Conservation (phyloP, 164 flowering plant species). For the Cinnamomum chago region DNA sequence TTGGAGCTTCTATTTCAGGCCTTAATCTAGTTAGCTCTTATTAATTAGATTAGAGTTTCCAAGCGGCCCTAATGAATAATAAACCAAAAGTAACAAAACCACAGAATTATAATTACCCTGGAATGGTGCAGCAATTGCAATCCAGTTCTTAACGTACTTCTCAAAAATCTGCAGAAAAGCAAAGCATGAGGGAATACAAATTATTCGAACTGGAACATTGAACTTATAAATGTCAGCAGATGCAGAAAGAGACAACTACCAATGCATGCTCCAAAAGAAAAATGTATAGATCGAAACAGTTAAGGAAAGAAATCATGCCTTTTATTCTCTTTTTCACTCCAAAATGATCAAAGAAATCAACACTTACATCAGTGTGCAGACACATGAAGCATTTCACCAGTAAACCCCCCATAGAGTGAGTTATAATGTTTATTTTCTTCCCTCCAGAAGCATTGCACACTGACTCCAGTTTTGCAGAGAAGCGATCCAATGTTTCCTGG, state of each 20-base stretch:
- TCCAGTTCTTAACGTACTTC: conserved; percentile 96
- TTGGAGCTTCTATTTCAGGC: too few relatives aligned
- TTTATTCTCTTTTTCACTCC: not conserved
- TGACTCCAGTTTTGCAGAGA: conserved; percentile 70
- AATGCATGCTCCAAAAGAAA: not conserved
- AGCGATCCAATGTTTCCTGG: conserved; percentile 64
- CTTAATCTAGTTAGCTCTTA: too few relatives aligned
- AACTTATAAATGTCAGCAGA: not conserved
- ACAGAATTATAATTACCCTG: conserved; percentile 44
- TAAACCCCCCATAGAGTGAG: conserved; percentile 99
- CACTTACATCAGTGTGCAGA: conserved; percentile 69
- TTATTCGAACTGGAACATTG: not conserved
- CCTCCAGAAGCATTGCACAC: conserved; percentile 83
- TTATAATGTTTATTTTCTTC: conserved; percentile 72
- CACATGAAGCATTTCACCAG: conserved; percentile 95
- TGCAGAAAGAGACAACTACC: not conserved
- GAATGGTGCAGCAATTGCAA: conserved; percentile 97
- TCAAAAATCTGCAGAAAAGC: conserved; percentile 64
- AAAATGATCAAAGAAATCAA: not conserved
- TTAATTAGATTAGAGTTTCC: too few relatives aligned
- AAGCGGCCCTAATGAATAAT: not conserved
- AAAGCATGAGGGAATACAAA: not conserved
- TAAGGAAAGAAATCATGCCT: too few relatives aligned
- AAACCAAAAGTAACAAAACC: not conserved
- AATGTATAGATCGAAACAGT: not conserved